Conservation (phyloP, 371 early-diverging fungal species). For the Fennellomyces sp. region DNA sequence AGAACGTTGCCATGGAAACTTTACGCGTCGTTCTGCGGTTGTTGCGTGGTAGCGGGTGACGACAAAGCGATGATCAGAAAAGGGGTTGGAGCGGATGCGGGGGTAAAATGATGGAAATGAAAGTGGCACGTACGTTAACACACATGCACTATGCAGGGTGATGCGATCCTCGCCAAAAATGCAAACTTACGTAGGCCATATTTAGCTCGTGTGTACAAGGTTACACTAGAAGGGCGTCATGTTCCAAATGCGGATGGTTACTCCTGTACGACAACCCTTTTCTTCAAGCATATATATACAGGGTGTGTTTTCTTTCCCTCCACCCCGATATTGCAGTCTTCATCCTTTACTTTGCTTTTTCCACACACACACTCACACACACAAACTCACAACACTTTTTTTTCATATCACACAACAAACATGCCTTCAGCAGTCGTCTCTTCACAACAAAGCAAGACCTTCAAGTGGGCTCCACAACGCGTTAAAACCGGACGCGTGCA, state of each 20-base stretch:
- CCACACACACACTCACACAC: background rate
- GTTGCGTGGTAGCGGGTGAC: background rate
- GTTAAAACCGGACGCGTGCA: conserved; percentile 13
- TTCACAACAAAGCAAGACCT: conserved; percentile 1
- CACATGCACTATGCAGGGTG: too few relatives aligned
- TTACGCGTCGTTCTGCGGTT: background rate
- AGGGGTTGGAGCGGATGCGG: background rate
- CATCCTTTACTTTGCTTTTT: background rate
- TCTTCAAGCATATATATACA: background rate
- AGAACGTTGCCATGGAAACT: background rate
- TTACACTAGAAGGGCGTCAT: background rate
- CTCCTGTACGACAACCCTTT: background rate
- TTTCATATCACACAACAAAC: conserved; percentile 6
- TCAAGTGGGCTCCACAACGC: conserved; percentile 15
- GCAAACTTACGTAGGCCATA: too few relatives aligned
- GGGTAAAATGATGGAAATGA: too few relatives aligned
- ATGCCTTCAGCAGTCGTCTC: conserved; percentile 10
- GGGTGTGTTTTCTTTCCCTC: background rate
- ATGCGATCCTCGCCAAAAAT: too few relatives aligned
- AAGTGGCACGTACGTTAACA: too few relatives aligned
- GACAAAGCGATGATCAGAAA: background rate
- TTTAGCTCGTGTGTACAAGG: too few relatives aligned
- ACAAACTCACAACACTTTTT: background rate
- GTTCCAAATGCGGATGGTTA: background rate
- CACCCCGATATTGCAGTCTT: background rate